phyloP scores from a whole-genome alignment of 2,329 filamentous ascomycete genomes.

The Acarospora socialis region DNA sequence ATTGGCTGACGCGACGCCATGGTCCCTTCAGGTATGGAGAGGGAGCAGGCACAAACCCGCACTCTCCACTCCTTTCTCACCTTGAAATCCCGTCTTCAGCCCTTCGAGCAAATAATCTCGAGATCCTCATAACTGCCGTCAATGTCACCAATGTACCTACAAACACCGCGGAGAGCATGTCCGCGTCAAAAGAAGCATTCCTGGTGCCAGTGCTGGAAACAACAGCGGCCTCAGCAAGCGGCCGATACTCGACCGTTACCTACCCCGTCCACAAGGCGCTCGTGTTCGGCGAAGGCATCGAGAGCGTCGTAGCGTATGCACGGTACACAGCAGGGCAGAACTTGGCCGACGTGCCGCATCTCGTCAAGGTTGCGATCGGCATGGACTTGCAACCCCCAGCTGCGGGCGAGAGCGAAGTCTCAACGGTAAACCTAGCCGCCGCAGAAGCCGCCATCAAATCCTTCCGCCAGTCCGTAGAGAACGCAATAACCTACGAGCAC shows the following conservation, averaged over 20 bases:
- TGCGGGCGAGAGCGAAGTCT: too few species aligned
- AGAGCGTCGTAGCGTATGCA: constrained; percentile 39
- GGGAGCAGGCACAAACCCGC: constrained; percentile 29
- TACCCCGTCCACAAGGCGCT: constrained; percentile 77
- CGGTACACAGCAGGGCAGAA: constrained; percentile 20
- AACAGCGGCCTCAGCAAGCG: constrained; percentile 46
- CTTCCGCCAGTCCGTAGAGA: constrained; percentile 54
- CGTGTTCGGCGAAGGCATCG: constrained; percentile 57
- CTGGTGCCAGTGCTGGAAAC: constrained; percentile 66
- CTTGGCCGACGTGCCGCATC: constrained; percentile 21
- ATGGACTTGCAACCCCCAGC: constrained; percentile 12
- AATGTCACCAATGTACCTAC: constrained; percentile 29
- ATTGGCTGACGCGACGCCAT: constrained; percentile 1
- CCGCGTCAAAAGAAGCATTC: constrained; percentile 43
- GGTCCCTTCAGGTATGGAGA: constrained; percentile 37
- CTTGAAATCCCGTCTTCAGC: constrained; percentile 41
- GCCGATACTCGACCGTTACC: constrained; percentile 50
- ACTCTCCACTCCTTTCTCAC: constrained; percentile 38
- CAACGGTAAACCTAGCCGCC: constrained; percentile 47
- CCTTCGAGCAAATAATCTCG: constrained; percentile 42
- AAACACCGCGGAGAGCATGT: constrained; percentile 34
- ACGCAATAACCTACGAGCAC: constrained; percentile 58
- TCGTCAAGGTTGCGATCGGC: constrained; percentile 35
- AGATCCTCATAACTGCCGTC: constrained; percentile 43
- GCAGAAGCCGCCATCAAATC: constrained; percentile 49